Percentiles rank a stretch among this genome's conserved stretches.
Conservation (phyloP, 202 grass and related monocot genomes). For the Brachypodium distachyon region DNA sequence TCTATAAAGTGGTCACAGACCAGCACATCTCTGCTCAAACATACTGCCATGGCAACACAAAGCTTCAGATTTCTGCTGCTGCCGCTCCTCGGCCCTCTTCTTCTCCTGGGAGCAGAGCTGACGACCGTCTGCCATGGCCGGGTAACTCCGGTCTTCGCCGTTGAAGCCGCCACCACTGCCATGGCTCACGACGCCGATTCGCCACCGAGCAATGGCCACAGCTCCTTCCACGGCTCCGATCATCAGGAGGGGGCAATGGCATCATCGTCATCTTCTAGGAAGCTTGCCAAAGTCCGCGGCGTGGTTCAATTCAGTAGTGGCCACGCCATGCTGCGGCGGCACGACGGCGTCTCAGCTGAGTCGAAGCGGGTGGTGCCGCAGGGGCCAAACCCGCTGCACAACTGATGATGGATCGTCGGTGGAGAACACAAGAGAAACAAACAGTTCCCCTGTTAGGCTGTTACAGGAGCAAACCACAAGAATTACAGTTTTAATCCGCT, state of each 20-base stretch:
- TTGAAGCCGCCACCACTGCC: constrained; percentile 14
- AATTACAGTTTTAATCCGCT: too few species aligned
- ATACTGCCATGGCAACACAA: constrained; percentile 6
- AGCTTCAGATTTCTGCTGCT: neutral
- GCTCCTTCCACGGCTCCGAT: neutral
- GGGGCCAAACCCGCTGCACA: constrained; percentile 75
- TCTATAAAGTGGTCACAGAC: neutral
- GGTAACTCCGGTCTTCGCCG: neutral
- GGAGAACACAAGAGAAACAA: too few species aligned
- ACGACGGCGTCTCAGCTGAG: constrained; percentile 14
- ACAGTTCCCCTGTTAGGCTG: too few species aligned
- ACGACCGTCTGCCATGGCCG: constrained; percentile 28
- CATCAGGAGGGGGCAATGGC: too few species aligned
- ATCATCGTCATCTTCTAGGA: neutral
- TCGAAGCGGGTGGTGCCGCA: constrained; percentile 53
- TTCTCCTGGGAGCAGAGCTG: constrained; percentile 16
- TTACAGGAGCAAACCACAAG: too few species aligned
- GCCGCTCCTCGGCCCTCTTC: neutral
- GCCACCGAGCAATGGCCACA: neutral
- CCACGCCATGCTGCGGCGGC: neutral
- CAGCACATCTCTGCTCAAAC: neutral
- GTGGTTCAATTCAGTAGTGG: neutral
- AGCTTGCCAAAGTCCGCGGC: neutral
- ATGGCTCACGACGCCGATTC: neutral
- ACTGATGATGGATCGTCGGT: constrained; percentile 28